phyloP scores from a whole-genome alignment of 2,329 filamentous ascomycete genomes.

The Fusarium temperatum region DNA sequence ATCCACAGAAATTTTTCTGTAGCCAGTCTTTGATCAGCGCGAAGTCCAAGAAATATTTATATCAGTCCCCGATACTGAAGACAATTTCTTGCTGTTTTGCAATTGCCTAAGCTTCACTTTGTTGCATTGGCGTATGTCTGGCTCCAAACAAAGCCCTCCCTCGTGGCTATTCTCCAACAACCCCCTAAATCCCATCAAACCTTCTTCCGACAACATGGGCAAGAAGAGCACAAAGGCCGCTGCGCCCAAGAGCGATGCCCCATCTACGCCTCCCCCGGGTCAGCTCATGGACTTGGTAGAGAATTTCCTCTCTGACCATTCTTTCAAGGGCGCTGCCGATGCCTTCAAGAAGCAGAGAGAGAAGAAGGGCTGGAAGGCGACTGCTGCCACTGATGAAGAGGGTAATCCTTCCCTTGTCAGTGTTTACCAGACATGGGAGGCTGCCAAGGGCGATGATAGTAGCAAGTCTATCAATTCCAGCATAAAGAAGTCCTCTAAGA shows the following conservation, averaged over 20 bases:
- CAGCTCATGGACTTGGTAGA: constrained; percentile 74
- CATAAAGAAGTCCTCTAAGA: constrained; percentile 36
- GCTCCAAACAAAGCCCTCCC: constrained; percentile 46
- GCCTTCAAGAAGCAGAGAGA: constrained; percentile 71
- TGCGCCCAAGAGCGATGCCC: constrained; percentile 29
- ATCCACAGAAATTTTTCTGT: constrained; percentile 42
- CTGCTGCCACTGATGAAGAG: constrained; percentile 20
- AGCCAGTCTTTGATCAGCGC: constrained; percentile 19
- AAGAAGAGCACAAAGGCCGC: constrained; percentile 42
- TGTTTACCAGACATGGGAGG: constrained; percentile 62
- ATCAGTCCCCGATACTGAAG: neutral
- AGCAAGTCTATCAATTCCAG: constrained; percentile 34
- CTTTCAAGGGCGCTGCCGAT: constrained; percentile 68
- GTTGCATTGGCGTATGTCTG: constrained; percentile 46
- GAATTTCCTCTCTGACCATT: constrained; percentile 71
- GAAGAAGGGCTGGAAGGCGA: constrained; percentile 58
- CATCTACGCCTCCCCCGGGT: constrained; percentile 55
- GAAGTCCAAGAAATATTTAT: constrained; percentile 24
- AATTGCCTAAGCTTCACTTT: neutral
- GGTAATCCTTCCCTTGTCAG: constrained; percentile 55
- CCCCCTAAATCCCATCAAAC: constrained; percentile 34
- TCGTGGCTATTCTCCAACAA: constrained; percentile 58
- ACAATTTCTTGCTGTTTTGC: constrained; percentile 10
- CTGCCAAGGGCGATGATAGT: constrained; percentile 29
- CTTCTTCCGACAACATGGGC: constrained; percentile 45